Conservation (phyloP, 2,329 filamentous ascomycete genomes). For the Fusarium equiseti region DNA sequence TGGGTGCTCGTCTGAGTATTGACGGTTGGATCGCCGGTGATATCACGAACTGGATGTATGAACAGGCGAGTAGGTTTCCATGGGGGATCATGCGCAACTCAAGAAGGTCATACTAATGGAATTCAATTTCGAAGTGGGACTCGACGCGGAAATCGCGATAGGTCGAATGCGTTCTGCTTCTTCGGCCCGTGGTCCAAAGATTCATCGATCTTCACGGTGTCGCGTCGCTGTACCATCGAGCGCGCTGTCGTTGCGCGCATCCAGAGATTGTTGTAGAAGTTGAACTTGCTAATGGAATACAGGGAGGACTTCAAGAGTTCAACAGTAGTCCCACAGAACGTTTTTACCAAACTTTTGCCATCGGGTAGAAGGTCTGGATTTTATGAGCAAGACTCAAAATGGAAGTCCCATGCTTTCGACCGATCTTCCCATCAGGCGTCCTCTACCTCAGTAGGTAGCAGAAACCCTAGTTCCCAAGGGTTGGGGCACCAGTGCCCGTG, state of each 20-base stretch:
- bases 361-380: background rate
- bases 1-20: too few relatives aligned
- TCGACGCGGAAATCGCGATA: too few relatives aligned
- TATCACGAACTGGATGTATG: too few relatives aligned
- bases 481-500: too few relatives aligned
- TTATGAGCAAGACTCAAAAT: background rate
- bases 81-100: too few relatives aligned
- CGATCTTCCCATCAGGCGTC: background rate
- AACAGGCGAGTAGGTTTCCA: too few relatives aligned
- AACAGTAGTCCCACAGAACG: background rate
- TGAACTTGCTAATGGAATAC: background rate
- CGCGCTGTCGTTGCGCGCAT: background rate
- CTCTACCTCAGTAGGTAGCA: background rate
- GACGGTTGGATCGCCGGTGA: too few relatives aligned
- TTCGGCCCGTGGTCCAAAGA: too few relatives aligned
- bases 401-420: background rate
- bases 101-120: background rate
- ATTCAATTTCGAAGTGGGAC: background rate
- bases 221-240: background rate
- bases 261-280: background rate
- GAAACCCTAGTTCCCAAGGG: background rate
- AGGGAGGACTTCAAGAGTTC: background rate
- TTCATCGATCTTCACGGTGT: rapidly evolving
- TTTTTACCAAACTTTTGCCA: background rate
- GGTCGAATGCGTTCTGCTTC: too few relatives aligned